These are phyloP conservation scores for Platismatia glauca DNA, from an alignment of 495 filamentous ascomycete genomes.

Conservation along the genomic window DNA sequence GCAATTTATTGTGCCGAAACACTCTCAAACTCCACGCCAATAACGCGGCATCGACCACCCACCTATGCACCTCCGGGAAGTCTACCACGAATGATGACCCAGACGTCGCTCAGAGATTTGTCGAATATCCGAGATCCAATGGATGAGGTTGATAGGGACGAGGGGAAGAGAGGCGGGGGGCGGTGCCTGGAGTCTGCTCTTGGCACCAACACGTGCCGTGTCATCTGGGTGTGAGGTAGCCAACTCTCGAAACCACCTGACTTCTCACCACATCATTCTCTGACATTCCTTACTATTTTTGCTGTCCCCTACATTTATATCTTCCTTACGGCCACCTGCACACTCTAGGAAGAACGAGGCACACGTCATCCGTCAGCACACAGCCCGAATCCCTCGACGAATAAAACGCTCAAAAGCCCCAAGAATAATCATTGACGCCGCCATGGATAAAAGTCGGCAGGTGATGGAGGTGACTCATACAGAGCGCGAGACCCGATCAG, in stretches of 20 bases:
- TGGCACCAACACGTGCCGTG: background rate
- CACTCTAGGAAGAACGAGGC: background rate
- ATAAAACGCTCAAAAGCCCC: background rate
- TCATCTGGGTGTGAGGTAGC: background rate
- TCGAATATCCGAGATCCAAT: background rate
- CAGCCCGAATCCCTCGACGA: background rate
- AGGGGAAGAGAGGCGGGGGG: background rate
- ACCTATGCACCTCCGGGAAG: too few relatives aligned
- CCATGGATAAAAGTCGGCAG: slow-evolving; percentile 21
- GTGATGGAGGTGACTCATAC: slow-evolving; percentile 19
- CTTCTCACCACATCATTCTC: background rate
- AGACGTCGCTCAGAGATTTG: background rate
- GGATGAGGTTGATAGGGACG: background rate
- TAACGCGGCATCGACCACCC: too few relatives aligned
- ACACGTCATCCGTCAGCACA: background rate
- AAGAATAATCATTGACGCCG: slow-evolving; percentile 9
- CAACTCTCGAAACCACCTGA: background rate
- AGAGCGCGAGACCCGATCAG: slow-evolving; percentile 20
- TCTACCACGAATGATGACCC: too few relatives aligned
- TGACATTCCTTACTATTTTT: background rate
- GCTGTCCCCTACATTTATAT: background rate
- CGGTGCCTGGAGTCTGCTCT: background rate
- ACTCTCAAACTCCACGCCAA: too few relatives aligned
- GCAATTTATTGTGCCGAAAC: too few relatives aligned
- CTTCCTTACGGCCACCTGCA: background rate